phyloP scores from a whole-genome alignment of 768 basidiomycete genomes.

The Tephrocybe sp. region DNA sequence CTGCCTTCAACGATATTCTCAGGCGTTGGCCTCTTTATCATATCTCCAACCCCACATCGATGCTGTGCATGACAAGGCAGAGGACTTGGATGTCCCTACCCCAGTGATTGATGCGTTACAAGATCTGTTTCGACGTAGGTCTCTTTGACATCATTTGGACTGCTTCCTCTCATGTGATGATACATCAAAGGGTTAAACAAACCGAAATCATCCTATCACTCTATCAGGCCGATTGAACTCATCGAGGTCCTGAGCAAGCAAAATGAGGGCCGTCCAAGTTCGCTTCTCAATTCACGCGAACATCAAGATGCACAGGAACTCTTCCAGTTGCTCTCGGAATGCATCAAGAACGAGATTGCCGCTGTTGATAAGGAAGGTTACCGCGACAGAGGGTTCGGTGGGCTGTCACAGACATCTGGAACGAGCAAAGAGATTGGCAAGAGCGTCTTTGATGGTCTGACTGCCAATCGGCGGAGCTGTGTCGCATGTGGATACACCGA shows the following conservation, averaged over 20 bases:
- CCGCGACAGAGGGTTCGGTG: conserved; percentile 72
- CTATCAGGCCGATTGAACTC: conserved; percentile 72
- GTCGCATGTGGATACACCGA: conserved; percentile 91
- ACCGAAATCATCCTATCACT: conserved; percentile 52
- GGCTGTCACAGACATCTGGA: conserved; percentile 28
- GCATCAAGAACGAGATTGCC: conserved; percentile 80
- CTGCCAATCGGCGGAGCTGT: conserved; percentile 88
- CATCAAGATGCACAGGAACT: conserved; percentile 99
- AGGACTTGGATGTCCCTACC: conserved; percentile 77
- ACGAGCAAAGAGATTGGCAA: conserved; percentile 44
- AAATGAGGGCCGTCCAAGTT: conserved; percentile 50
- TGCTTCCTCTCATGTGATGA: conserved; percentile 3
- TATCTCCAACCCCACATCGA: conserved; percentile 83
- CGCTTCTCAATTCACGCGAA: conserved; percentile 83
- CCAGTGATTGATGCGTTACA: conserved; percentile 84
- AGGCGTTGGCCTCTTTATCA: conserved; percentile 88
- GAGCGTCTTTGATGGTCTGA: conserved; percentile 86
- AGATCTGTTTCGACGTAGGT: conserved; percentile 66
- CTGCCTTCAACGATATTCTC: conserved; percentile 2
- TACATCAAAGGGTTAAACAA: conserved; percentile 57
- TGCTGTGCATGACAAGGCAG: conserved; percentile 72
- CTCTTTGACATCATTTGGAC: neutral
- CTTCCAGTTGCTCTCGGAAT: conserved; percentile 92
- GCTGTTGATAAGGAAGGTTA: conserved; percentile 71
- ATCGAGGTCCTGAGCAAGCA: conserved; percentile 66